Evolutionary conservation across 2,329 filamentous ascomycete species (phyloP).

Genomic region (Trichoderma pleuroti): DNA sequence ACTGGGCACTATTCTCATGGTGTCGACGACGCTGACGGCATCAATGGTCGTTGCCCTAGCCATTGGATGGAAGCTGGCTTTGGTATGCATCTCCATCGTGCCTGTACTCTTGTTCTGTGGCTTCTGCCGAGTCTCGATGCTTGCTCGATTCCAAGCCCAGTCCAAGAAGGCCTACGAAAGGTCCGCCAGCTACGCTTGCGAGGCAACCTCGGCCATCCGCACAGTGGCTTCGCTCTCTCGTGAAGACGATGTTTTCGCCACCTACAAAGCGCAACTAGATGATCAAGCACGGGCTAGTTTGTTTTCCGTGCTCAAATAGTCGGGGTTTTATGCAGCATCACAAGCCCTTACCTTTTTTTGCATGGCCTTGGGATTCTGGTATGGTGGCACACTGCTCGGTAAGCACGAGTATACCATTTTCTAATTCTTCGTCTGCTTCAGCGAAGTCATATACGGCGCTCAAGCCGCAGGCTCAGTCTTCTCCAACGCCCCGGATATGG

Average conservation of each 20-base stretch:
- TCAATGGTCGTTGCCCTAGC: background rate
- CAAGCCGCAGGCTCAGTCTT: background rate
- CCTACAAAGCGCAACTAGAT: slow-evolving; percentile 27
- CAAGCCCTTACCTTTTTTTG: background rate
- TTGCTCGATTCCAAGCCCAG: background rate
- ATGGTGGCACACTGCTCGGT: background rate
- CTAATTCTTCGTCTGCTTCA: background rate
- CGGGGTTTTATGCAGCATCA: background rate
- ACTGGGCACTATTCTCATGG: background rate
- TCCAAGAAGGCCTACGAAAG: background rate
- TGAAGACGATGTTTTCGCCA: slow-evolving; percentile 50
- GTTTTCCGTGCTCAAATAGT: background rate
- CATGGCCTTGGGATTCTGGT: slow-evolving; percentile 3
- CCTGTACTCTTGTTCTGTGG: background rate
- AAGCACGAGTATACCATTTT: background rate
- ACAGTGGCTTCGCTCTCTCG: slow-evolving; percentile 60
- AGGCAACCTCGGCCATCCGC: slow-evolving; percentile 28
- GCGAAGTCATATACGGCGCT: background rate
- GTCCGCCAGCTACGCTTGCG: background rate
- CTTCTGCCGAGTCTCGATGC: background rate
- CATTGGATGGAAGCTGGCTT: background rate
- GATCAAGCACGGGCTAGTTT: background rate
- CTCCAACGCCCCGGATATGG: background rate
- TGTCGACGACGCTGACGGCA: background rate
- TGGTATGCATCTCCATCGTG: background rate